Evolutionary conservation across 768 basidiomycete genomes (phyloP).

Genomic region (Phylloporus sp.): DNA sequence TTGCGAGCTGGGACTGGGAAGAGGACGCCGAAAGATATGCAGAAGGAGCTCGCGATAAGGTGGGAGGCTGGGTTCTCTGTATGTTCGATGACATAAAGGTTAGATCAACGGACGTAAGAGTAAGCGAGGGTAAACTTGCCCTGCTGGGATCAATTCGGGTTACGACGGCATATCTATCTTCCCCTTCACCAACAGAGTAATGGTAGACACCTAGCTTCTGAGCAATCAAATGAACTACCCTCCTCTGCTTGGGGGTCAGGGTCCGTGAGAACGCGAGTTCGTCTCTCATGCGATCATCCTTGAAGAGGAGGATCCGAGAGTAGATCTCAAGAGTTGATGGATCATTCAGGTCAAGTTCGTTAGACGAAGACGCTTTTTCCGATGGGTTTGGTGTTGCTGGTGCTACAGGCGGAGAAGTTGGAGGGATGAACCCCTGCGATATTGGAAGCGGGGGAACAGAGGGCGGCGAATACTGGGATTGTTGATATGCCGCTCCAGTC

Average conservation of each 20-base stretch:
- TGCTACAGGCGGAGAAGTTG: constrained; percentile 50
- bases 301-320: constrained; percentile 93
- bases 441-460: constrained; percentile 37
- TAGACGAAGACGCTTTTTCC: constrained; percentile 55
- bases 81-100: constrained; percentile 14
- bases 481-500: constrained; percentile 54
- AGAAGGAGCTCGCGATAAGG: constrained; percentile 77
- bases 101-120: constrained; percentile 11
- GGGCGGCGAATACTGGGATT: constrained; percentile 66
- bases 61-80: constrained; percentile 46
- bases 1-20: constrained; percentile 40
- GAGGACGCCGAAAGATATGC: constrained; percentile 65
- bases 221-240: constrained; percentile 93
- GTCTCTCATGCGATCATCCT: constrained; percentile 95
- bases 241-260: constrained; percentile 77
- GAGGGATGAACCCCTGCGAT: constrained; percentile 40
- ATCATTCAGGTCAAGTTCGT: constrained; percentile 93
- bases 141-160: constrained; percentile 83
- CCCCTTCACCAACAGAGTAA: constrained; percentile 89
- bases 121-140: constrained; percentile 43
- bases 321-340: constrained; percentile 95
- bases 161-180: constrained; percentile 91
- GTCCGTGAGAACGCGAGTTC: constrained; percentile 95
- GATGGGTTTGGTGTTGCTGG: constrained; percentile 60
- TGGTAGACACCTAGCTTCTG: constrained; percentile 96